These are phyloP conservation scores for Oryza australiensis DNA, from an alignment of 176 grass and related monocot genomes.

Conservation along the genomic window DNA sequence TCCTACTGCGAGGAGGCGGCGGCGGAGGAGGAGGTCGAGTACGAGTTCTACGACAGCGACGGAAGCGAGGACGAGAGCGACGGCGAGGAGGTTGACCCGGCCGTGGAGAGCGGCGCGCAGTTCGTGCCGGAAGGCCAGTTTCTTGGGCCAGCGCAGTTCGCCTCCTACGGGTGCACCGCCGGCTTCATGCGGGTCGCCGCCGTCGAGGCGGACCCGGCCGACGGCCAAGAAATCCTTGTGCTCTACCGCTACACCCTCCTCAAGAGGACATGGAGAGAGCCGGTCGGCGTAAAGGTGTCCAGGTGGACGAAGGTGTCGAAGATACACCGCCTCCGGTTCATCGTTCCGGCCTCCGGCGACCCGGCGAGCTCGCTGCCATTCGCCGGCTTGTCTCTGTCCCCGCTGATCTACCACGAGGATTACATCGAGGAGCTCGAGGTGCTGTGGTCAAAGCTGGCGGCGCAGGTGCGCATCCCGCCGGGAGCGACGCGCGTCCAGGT, in stretches of 20 bases:
- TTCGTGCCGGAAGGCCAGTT: not conserved
- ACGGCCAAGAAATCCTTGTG: not conserved
- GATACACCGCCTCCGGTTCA: conserved; percentile 27
- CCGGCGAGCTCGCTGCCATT: conserved; percentile 2
- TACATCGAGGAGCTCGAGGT: not conserved
- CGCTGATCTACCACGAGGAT: conserved; percentile 4
- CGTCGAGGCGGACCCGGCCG: not conserved
- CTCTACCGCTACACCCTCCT: conserved; percentile 35
- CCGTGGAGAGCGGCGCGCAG: no score
- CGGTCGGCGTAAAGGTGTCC: not conserved
- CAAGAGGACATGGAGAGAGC: not conserved
- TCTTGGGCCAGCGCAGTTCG: not conserved
- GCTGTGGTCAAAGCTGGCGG: not conserved
- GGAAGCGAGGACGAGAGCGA: not conserved
- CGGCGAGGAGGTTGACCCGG: not conserved
- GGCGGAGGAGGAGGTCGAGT: not conserved
- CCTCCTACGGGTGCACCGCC: conserved; percentile 5
- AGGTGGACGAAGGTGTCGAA: not conserved
- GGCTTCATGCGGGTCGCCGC: conserved; percentile 5
- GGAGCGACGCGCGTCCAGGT: not conserved
- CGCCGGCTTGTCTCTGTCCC: not conserved
- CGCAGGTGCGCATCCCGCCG: not conserved
- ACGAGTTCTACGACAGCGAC: not conserved
- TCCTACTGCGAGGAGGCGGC: not conserved
- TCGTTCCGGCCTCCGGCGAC: not conserved